phyloP scores from a whole-genome alignment of 495 filamentous ascomycete genomes.

The Stereocaulon alpinum region DNA sequence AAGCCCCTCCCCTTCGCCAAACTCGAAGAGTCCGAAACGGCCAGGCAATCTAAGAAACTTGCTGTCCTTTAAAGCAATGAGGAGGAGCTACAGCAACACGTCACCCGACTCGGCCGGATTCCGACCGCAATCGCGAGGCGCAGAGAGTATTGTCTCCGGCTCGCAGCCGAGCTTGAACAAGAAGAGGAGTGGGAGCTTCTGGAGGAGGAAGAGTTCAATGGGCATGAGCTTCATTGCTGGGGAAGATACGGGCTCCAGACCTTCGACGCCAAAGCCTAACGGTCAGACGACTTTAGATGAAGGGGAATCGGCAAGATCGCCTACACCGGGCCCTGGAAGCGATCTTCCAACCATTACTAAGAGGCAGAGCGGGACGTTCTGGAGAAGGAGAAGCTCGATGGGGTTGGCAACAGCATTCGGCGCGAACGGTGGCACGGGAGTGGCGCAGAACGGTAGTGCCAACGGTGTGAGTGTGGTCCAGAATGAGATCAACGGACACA shows the following conservation, averaged over 20 bases:
- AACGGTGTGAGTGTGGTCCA: neutral
- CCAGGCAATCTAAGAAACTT: conserved; percentile 16
- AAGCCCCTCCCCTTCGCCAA: neutral
- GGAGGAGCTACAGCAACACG: conserved; percentile 6
- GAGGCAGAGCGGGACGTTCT: conserved; percentile 19
- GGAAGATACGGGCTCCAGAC: neutral
- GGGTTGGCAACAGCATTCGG: neutral
- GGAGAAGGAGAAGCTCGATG: conserved; percentile 13
- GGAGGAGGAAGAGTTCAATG: conserved; percentile 19
- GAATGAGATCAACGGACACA: neutral
- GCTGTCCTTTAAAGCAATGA: conserved; percentile 17
- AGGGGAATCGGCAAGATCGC: neutral
- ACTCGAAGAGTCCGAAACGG: conserved; percentile 11
- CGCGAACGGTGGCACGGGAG: neutral
- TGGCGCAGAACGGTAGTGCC: neutral
- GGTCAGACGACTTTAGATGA: neutral
- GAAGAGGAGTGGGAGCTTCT: conserved; percentile 20
- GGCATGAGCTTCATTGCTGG: conserved; percentile 13
- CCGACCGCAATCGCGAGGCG: conserved; percentile 29
- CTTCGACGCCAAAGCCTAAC: neutral
- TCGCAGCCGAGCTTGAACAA: conserved; percentile 11
- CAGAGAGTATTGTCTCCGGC: conserved; percentile 24
- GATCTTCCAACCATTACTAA: conserved; percentile 2
- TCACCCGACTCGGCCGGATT: neutral
- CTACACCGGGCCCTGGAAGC: neutral